phyloP scores from a whole-genome alignment of 352 stramenopile genomes.

The Phytopythium montanum region DNA sequence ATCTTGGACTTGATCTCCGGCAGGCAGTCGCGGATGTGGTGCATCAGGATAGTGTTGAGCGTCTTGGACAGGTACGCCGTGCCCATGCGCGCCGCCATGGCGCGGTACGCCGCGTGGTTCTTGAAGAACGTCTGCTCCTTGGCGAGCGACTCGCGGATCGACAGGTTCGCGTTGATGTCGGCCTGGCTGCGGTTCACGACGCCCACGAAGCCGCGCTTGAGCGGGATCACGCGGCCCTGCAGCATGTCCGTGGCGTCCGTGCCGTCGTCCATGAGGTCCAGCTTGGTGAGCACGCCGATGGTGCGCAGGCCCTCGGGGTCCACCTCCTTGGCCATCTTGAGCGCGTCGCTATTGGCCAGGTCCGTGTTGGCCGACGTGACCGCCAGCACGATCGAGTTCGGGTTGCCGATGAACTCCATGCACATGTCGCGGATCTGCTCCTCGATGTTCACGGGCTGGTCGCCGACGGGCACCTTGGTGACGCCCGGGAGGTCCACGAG shows the following conservation, averaged over 20 bases:
- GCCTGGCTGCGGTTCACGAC: constrained; percentile 99
- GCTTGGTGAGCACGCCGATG: constrained; percentile 99
- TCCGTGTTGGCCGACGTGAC: constrained; percentile 99
- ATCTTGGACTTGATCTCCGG: constrained; percentile 99
- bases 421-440: constrained; percentile 99
- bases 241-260: constrained; percentile 98
- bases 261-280: constrained; percentile 99
- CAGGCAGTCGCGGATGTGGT: constrained; percentile 98
- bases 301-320: constrained; percentile 93
- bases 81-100: constrained; percentile 92
- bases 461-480: constrained; percentile 96
- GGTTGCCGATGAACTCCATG: constrained; percentile 97
- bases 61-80: constrained; percentile 95
- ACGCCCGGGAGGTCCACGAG: constrained; percentile 99
- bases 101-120: constrained; percentile 94
- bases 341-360: constrained; percentile 97
- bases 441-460: constrained; percentile 99
- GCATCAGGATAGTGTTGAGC: constrained; percentile 99
- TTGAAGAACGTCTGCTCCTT: constrained; percentile 98
- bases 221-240: constrained; percentile 94
- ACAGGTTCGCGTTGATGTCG: constrained; percentile 96
- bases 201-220: constrained; percentile 97
- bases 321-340: constrained; percentile 96
- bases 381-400: constrained; percentile 99
- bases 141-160: constrained; percentile 92